These are phyloP conservation scores for Mycena filopes DNA, from an alignment of 768 basidiomycete genomes.

Conservation along the genomic window DNA sequence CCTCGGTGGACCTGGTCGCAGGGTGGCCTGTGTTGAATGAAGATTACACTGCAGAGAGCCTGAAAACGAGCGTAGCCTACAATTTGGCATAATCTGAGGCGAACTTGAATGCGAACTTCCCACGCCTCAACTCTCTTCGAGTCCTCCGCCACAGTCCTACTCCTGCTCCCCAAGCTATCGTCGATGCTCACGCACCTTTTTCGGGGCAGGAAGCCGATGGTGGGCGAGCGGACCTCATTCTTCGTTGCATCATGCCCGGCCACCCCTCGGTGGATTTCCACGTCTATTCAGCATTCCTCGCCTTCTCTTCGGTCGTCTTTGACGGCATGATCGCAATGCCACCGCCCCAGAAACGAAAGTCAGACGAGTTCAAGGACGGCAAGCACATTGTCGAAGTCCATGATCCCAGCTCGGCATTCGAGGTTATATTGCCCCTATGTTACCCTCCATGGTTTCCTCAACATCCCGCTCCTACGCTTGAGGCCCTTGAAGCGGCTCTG, in stretches of 20 bases:
- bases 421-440: background rate
- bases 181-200: background rate
- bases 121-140: no score
- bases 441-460: background rate
- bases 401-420: background rate
- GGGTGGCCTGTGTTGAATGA: no score
- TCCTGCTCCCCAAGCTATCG: no score
- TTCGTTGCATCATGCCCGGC: background rate
- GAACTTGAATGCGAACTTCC: no score
- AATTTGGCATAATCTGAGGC: no score
- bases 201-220: background rate
- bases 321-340: background rate
- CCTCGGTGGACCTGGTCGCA: no score
- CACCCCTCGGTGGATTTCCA: background rate
- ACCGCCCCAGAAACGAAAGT: background rate
- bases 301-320: background rate
- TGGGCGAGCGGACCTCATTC: constrained; percentile 2
- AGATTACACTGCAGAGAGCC: no score
- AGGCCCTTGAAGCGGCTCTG: background rate
- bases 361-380: background rate
- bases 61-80: no score
- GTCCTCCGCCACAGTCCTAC: no score
- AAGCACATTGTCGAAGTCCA: background rate
- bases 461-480: background rate
- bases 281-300: background rate